Base-by-base conservation (phyloP, 2,329 filamentous ascomycete genomes). In the Fusarium sp. region DNA sequence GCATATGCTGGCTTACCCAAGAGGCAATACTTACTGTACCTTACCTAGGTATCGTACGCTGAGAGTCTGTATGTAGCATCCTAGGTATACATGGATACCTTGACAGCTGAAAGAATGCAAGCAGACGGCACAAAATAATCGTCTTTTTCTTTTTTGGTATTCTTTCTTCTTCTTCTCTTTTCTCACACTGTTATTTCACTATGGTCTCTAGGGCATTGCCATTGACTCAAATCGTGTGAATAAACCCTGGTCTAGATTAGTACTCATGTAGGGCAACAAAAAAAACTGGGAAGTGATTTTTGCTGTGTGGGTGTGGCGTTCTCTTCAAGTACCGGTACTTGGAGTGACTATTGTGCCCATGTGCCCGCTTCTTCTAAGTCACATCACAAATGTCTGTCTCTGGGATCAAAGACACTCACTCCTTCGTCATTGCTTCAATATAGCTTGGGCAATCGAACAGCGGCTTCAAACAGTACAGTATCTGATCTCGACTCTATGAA, bases 241-340 rank as follows among this genome's bases (percentile, higher is more conserved):
- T 52, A 45, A 41, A 66, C 58, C 46, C 54, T 39, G 56, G 68
- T 69, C 58, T 58, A 70, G 45, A n/a, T 33, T 15, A 12, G 12
- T 49, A 48, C 16, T 49, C 27, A 48, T 3, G 45, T 31, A 49
- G 56, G 55, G 39, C 52, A 51, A 39, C 7, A 10, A 19, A 39
- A 27, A 63, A 35, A 72, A 69, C 54, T 56, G 73, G 54, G 42
- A 49, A 57, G 42, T 39, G 56, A n/a, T 45, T 39, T 54, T 27
- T 45, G 37, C 39, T 27, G 46, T 41, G 39, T 66, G 65, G 67
- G 52, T 73, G 70, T 73, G 70, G 70, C 70, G 70, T 61, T 67
- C 42, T 51, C 9, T 23, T 21, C 61, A 76, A 62, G 74, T 76
- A 76, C 74, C 68, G 63, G 69, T 76, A 76, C 74, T 49, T 73